Percentiles rank a stretch among this genome's conserved stretches.
Evolutionary conservation across 257 asterid genomes (phyloP).

Genomic region (Solanum chilense): DNA sequence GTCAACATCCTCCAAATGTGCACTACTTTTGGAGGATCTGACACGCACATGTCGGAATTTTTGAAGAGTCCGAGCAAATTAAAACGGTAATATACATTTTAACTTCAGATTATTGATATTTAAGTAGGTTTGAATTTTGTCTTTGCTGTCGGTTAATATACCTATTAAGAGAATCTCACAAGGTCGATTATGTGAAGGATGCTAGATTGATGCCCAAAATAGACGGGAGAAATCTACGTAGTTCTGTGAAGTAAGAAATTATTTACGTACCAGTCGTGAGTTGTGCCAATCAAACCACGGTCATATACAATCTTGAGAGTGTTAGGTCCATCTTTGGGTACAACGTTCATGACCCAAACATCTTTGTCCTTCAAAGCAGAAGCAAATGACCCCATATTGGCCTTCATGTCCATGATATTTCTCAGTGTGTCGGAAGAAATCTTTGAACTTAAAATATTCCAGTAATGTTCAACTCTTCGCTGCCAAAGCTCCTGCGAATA

Average conservation of each 20-base stretch:
- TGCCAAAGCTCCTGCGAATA: constrained; percentile 68
- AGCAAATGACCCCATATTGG: constrained; percentile 87
- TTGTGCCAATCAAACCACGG: constrained; percentile 83
- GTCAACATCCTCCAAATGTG: background rate
- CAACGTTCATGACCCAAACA: constrained; percentile 97
- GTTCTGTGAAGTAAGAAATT: background rate
- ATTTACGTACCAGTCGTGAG: constrained; percentile 63
- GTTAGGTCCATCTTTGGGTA: constrained; percentile 89
- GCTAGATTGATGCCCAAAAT: background rate
- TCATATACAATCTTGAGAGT: constrained; percentile 83
- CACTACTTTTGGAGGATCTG: background rate
- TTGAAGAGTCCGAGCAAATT: background rate
- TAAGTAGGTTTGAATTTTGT: background rate
- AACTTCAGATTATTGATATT: background rate
- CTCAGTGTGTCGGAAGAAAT: constrained; percentile 58
- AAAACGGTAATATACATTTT: background rate
- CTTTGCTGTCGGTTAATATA: background rate
- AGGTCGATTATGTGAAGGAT: background rate
- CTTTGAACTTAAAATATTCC: constrained; percentile 69
- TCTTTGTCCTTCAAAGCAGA: constrained; percentile 87
- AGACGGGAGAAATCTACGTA: background rate
- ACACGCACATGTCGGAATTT: background rate
- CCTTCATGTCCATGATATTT: constrained; percentile 96
- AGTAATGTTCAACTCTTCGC: constrained; percentile 69
- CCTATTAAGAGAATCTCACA: background rate